Evolutionary conservation across 208 protist genomes (phyloP), one percentile per base, ranked within the genome.

Genomic region (Acanthamoeba quina): DNA sequence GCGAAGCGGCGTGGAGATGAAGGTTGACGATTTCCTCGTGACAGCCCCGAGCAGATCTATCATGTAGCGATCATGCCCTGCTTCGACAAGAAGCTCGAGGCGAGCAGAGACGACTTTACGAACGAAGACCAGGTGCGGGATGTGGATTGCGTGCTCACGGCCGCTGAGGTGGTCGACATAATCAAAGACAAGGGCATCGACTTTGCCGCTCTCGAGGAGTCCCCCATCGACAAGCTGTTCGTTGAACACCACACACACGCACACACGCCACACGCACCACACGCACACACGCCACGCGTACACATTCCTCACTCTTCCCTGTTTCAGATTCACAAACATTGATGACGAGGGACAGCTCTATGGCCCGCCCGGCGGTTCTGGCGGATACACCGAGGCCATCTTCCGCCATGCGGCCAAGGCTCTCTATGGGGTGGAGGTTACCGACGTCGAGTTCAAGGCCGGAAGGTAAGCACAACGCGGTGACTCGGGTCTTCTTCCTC

Each of bases 51-150:
- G 56, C 29, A 96, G 31, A 95, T 98, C 34, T 99, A 98, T 94
- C 99, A 99, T 94, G 95, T 99, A 7, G 98, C 98, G 15, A 96
- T 99, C 17, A 99, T 99, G 98, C 99, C 99, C 4, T 99, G 99
- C 97, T 99, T 98, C 95, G 99, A 99, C 96, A 99, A 99, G 70
- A 99, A 99, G 96, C 96, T 99, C 21, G 99, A 99, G 96, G 99
- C 99, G 2, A 98, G 98, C 11, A 94, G 99, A 21, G 94, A 98
- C 56, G 97, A 98, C 70, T 98, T 98, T 60, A 95, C 95, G 52
- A 90, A 94, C 66, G 89, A 96, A 62, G 82, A 95, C 19, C 74
- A 90, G 24, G 96, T 94, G 6, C 93, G 95, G 6, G 95, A 99
- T 93, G 99, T 99, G 10, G 99, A 99, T 96, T 99, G 97, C 90